Evolutionary conservation across 352 stramenopile genomes (phyloP).

Genomic region (Aphanomyces cochlioides): DNA sequence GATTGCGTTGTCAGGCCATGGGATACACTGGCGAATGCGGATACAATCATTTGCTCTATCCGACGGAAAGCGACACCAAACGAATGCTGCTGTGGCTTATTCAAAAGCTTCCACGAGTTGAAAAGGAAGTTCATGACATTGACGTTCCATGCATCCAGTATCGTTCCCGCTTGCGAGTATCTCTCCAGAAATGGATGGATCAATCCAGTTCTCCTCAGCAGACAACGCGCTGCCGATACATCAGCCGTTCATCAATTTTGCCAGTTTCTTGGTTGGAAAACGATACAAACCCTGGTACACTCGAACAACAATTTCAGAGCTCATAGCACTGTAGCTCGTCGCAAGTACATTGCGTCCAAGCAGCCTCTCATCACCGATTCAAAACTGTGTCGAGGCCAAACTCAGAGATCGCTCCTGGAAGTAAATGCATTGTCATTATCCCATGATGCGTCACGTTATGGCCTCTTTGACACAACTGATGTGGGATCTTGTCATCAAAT

Average conservation of each 20-base stretch:
- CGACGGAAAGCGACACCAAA: conserved; percentile 74
- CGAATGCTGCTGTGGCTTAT: conserved; percentile 80
- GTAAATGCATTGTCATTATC: neutral
- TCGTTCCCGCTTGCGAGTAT: neutral
- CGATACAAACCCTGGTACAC: too few relatives aligned
- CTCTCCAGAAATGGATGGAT: conserved; percentile 6
- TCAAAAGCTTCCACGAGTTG: conserved; percentile 51
- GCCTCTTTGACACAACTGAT: neutral
- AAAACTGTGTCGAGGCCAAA: conserved; percentile 3
- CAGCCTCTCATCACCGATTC: conserved; percentile 16
- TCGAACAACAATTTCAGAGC: neutral
- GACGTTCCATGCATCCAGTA: conserved; percentile 10
- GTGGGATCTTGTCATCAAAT: neutral
- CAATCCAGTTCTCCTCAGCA: too few relatives aligned
- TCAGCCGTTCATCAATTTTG: neutral
- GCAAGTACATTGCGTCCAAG: conserved; percentile 13
- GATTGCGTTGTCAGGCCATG: conserved; percentile 43
- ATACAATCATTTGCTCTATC: conserved; percentile 88
- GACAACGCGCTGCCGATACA: neutral
- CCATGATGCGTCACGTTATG: neutral
- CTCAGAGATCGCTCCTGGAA: conserved; percentile 18
- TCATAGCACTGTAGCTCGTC: neutral
- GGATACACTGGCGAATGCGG: conserved; percentile 80
- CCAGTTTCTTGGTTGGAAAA: neutral
- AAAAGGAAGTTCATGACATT: conserved; percentile 18